phyloP scores from a whole-genome alignment of 805 yeast species.

The Wickerhamomyces canadensis region DNA sequence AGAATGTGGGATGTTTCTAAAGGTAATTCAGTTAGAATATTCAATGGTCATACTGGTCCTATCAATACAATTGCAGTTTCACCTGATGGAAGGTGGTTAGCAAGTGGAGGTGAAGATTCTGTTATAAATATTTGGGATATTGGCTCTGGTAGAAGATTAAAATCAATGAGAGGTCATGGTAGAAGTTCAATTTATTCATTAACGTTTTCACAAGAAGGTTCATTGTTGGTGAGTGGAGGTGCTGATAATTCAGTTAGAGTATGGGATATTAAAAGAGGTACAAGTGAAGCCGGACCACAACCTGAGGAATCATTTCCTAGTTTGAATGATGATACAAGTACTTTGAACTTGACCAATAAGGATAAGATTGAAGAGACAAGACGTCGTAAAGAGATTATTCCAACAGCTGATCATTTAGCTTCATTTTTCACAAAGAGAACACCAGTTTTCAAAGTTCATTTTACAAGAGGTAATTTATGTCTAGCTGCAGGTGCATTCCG shows the following conservation, averaged over 20 bases:
- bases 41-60: conserved; percentile 90
- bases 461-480: conserved; percentile 85
- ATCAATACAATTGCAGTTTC: conserved; percentile 81
- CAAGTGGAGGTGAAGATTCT: conserved; percentile 92
- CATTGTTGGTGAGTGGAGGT: conserved; percentile 84
- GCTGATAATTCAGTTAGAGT: conserved; percentile 90
- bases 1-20: conserved; percentile 96
- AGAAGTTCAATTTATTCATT: conserved; percentile 79
- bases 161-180: conserved; percentile 94
- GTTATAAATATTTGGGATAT: conserved; percentile 89
- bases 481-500: conserved; percentile 87
- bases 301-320: conserved; percentile 59
- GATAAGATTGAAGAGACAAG: conserved; percentile 41
- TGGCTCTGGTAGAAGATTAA: conserved; percentile 82
- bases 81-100: conserved; percentile 96
- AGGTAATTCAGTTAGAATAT: conserved; percentile 87
- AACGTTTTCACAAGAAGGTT: conserved; percentile 81
- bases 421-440: conserved; percentile 92
- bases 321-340: conserved; percentile 27
- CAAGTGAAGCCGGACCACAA: conserved; percentile 69
- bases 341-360: conserved; percentile 21
- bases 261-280: conserved; percentile 90
- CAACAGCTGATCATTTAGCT: conserved; percentile 86
- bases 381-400: conserved; percentile 64
- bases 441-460: conserved; percentile 88